Percentiles rank a stretch among this genome's conserved stretches.
These are phyloP conservation scores for Scutellaria minor DNA, from an alignment of 257 asterid species.

Conservation along the genomic window DNA sequence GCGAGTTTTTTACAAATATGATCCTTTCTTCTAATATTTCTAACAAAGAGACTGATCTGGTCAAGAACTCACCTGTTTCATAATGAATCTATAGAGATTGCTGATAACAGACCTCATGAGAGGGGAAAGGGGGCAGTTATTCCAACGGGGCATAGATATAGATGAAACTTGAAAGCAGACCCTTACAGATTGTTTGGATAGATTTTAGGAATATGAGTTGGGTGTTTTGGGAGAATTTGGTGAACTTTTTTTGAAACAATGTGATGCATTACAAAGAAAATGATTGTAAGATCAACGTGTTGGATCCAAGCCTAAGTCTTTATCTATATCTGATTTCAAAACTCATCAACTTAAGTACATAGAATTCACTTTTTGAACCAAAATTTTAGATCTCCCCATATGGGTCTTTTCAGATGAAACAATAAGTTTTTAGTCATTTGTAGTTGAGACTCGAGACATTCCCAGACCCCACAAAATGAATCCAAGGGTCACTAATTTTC, in stretches of 20 bases:
- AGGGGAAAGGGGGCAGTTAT: neutral
- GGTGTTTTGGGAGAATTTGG: too few species aligned
- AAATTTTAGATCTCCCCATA: neutral
- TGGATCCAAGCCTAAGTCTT: slow-evolving; percentile 1
- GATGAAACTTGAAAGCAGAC: slow-evolving; percentile 5
- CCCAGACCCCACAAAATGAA: neutral
- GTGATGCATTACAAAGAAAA: too few species aligned
- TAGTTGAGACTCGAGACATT: neutral
- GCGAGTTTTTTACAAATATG: neutral
- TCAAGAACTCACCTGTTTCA: slow-evolving; percentile 7
- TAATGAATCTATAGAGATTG: neutral
- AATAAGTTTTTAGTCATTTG: neutral
- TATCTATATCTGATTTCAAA: neutral
- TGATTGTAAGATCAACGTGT: too few species aligned
- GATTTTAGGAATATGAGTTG: too few species aligned
- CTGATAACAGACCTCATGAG: too few species aligned
- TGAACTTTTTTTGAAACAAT: too few species aligned
- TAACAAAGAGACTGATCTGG: neutral
- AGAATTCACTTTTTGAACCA: neutral
- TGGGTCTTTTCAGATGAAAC: neutral
- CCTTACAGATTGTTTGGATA: too few species aligned
- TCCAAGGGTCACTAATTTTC: neutral
- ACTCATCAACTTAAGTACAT: neutral
- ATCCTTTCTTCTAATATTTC: neutral
- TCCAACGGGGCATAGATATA: neutral